Evolutionary conservation across 495 filamentous ascomycete species (phyloP), one percentile per base, ranked within the genome.

Genomic region (Sordaria brevicollis): DNA sequence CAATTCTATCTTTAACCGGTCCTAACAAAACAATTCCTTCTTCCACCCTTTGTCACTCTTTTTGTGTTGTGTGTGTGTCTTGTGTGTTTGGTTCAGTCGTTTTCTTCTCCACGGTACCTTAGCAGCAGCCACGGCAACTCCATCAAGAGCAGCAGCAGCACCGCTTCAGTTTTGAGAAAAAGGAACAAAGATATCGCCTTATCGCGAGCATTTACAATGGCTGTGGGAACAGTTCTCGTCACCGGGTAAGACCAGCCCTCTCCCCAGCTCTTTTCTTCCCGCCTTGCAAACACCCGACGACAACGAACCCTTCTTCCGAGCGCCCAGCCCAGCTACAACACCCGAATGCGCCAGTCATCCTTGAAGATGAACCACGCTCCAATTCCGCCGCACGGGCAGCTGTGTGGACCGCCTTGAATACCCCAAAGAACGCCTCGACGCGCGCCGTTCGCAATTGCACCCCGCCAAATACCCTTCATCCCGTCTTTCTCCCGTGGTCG

Each of bases 141-240:
- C n/a, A 62, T 62, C 49, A 62, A 31, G 21, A 62, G 49, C 49
- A 57, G 21, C 49, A 57, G 49, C 25, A 62, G 49, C 49, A 62
- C 17, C 49, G 33, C 25, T 31, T 62, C 49, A 17, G 25, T 62
- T 62, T 62, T 57, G 49, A 8, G 11, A 31, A 31, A 31, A 31
- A 29, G 13, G 10, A 31, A 57, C 11, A 57, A 57, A 13, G 25
- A 31, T 31, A 62, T 62, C 43, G 43, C 43, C 9, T 54, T 54
- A 54, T 54, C 43, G 43, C 21, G 35, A 36, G n/a, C 43, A 35
- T 43, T 66, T 66, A 90, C 79, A 73, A 95, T 96, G 93, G 75
- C 89, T 81, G 83, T 89, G 68, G 92, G 93, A 82, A 94, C 93
- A 43, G 90, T 97, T 77, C 87, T 97, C 69, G 89, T 97, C 78